Percentiles rank a stretch among this genome's conserved stretches.
Evolutionary conservation across 140 eudicot species (phyloP).

Genomic region (Bidens hawaiensis): DNA sequence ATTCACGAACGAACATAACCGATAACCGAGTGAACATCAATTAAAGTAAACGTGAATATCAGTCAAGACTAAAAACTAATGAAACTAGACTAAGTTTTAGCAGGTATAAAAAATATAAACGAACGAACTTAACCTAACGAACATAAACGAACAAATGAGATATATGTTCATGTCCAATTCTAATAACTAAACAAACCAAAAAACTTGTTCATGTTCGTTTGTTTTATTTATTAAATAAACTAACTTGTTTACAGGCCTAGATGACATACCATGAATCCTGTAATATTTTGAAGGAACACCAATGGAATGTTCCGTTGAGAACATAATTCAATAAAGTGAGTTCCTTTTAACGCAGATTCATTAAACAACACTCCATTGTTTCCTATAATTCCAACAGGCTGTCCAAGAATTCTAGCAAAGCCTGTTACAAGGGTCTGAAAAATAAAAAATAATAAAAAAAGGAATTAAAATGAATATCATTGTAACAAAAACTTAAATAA

Average conservation of each 20-base stretch:
- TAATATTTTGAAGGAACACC: slow-evolving; percentile 90
- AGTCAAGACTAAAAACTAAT: too few species aligned
- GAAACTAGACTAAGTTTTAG: too few species aligned
- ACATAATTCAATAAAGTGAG: slow-evolving; percentile 91
- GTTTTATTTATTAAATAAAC: too few species aligned
- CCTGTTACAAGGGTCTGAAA: slow-evolving; percentile 97
- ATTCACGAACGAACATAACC: too few species aligned
- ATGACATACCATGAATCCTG: slow-evolving; percentile 91
- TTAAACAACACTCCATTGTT: slow-evolving; percentile 80
- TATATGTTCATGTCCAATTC: too few species aligned
- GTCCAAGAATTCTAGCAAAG: slow-evolving; percentile 81
- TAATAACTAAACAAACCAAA: too few species aligned
- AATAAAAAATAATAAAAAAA: slow-evolving; percentile 10
- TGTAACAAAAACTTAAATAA: background rate
- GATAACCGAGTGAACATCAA: too few species aligned
- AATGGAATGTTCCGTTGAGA: slow-evolving; percentile 89
- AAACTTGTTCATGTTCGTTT: too few species aligned
- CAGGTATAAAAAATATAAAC: too few species aligned
- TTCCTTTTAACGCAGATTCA: slow-evolving; percentile 93
- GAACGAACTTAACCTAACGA: too few species aligned
- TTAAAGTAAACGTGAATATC: too few species aligned
- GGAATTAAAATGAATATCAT: background rate
- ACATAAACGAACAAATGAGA: too few species aligned
- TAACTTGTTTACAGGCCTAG: background rate
- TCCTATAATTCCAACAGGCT: slow-evolving; percentile 95